Percentiles rank a stretch among this genome's conserved stretches.
Evolutionary conservation across 1,284 basidiomycete species (phyloP).

Genomic region (Ganoderma sinense): DNA sequence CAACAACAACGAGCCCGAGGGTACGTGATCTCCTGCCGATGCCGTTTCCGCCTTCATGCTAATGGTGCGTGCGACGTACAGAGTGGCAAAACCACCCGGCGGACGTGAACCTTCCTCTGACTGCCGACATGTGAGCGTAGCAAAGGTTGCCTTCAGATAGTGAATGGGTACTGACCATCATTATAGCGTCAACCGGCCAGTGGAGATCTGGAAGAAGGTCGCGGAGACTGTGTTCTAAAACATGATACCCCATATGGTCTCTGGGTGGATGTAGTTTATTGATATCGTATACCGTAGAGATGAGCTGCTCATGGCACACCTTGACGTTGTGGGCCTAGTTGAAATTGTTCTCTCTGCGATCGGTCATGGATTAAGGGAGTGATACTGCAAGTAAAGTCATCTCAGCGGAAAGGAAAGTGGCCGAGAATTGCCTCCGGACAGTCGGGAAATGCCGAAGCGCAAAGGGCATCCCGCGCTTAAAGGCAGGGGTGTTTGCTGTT

Average conservation of each 20-base stretch:
- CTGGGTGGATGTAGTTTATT: not conserved
- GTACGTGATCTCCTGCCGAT: constrained; percentile 37
- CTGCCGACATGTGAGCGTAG: constrained; percentile 51
- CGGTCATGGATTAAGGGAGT: not conserved
- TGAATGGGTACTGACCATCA: not conserved
- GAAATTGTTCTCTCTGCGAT: no score
- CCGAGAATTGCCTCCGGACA: not conserved
- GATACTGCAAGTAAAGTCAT: no score
- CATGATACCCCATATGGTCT: not conserved
- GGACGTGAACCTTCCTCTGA: constrained; percentile 57
- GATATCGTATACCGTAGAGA: not conserved
- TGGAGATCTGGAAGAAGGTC: constrained; percentile 57
- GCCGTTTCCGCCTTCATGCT: not conserved
- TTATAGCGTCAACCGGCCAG: constrained; percentile 53
- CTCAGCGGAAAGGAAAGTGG: not conserved
- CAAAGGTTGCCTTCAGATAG: not conserved
- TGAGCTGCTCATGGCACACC: not conserved
- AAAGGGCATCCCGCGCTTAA: not conserved
- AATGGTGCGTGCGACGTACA: constrained; percentile 31
- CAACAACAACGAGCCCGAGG: constrained; percentile 60
- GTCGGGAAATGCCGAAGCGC: not conserved
- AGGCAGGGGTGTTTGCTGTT: not conserved
- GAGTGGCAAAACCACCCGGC: constrained; percentile 69
- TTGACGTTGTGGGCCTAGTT: no score
- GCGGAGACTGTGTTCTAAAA: constrained; percentile 40